Conservation (phyloP, 208 protist species). For the Trypanosoma cruzi region DNA sequence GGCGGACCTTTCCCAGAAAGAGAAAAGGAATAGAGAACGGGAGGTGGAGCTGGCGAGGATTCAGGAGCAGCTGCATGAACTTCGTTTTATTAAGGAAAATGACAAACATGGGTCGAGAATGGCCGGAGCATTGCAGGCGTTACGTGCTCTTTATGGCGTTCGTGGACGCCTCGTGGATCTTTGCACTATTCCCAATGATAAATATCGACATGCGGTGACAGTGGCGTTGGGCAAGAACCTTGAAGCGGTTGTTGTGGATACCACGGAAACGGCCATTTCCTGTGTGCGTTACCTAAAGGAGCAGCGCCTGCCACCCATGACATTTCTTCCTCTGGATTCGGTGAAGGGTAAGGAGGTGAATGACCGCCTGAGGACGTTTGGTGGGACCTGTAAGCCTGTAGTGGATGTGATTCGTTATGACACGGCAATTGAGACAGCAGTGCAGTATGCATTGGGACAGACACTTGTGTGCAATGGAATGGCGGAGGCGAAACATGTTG, state of each 20-base stretch:
- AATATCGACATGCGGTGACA: constrained; percentile 94
- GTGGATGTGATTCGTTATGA: constrained; percentile 95
- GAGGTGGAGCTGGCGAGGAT: constrained; percentile 84
- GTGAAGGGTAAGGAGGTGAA: constrained; percentile 88
- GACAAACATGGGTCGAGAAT: constrained; percentile 72
- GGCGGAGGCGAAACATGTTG: constrained; percentile 89
- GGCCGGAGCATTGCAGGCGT: constrained; percentile 84
- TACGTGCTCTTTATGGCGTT: constrained; percentile 93
- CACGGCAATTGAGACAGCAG: constrained; percentile 76
- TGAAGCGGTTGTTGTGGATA: constrained; percentile 97
- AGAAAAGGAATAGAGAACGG: constrained; percentile 65
- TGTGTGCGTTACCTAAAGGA: constrained; percentile 98
- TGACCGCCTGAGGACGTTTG: constrained; percentile 92
- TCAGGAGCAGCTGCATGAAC: constrained; percentile 89
- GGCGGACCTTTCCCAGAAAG: constrained; percentile 41
- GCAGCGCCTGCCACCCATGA: constrained; percentile 92
- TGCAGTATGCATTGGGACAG: constrained; percentile 95
- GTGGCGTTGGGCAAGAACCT: constrained; percentile 97
- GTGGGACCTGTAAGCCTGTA: constrained; percentile 90
- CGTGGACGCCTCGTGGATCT: constrained; percentile 93
- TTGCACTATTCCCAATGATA: constrained; percentile 88
- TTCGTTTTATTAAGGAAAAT: constrained; percentile 84
- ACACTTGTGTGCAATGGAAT: constrained; percentile 96
- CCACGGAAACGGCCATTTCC: constrained; percentile 84
- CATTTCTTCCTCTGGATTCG: constrained; percentile 96